Conservation (phyloP, 176 grass and related monocot genomes). For the Tuctoria greenei region DNA sequence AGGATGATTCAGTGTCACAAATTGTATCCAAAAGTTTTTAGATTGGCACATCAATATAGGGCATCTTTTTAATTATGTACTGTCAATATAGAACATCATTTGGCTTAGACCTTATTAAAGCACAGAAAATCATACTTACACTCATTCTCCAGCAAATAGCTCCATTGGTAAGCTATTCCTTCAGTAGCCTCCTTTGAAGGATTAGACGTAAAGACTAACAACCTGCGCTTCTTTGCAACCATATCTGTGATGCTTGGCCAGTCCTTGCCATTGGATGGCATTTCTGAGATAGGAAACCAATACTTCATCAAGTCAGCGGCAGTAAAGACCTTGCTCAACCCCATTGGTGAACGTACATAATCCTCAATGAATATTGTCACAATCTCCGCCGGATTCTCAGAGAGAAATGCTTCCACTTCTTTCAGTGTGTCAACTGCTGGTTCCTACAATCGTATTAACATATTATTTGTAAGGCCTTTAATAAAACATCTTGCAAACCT, state of each 20-base stretch:
- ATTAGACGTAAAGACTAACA: slow-evolving; percentile 92
- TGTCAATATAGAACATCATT: background rate
- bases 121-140: slow-evolving; percentile 47
- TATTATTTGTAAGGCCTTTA: slow-evolving; percentile 27
- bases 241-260: slow-evolving; percentile 91
- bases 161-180: slow-evolving; percentile 94
- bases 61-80: background rate
- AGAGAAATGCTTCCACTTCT: slow-evolving; percentile 90
- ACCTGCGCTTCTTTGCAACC: slow-evolving; percentile 68
- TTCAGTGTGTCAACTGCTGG: slow-evolving; percentile 85
- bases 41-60: background rate
- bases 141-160: slow-evolving; percentile 91
- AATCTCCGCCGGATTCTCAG: slow-evolving; percentile 84
- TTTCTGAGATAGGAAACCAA: slow-evolving; percentile 80
- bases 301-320: slow-evolving; percentile 81
- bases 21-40: background rate
- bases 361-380: slow-evolving; percentile 96
- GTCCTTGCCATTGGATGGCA: slow-evolving; percentile 76
- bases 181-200: slow-evolving; percentile 83
- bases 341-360: slow-evolving; percentile 74
- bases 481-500: background rate
- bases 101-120: background rate
- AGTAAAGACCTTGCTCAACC: slow-evolving; percentile 77
- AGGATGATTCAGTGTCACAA: background rate
- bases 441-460: slow-evolving; percentile 61